Evolutionary conservation across 179 eudicot genomes (phyloP).

Genomic region (Silene coronaria): DNA sequence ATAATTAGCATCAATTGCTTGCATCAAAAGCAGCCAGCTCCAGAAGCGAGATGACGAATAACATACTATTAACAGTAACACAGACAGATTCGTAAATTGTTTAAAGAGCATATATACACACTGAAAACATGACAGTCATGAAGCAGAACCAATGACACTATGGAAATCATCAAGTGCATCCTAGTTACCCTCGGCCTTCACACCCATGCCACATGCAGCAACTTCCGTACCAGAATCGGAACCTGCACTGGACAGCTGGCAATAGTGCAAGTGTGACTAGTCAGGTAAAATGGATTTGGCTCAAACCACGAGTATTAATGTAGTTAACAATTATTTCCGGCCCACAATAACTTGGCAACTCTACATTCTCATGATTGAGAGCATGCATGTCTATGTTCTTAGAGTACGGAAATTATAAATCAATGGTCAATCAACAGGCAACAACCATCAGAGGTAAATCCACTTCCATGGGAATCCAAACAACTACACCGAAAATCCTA

Average conservation of each 20-base stretch:
- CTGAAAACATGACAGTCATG: background rate
- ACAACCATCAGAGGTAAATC: background rate
- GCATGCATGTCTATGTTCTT: too few relatives aligned
- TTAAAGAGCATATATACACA: background rate
- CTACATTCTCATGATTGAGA: background rate
- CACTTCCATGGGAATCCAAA: background rate
- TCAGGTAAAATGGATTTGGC: background rate
- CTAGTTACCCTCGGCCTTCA: conserved; percentile 1
- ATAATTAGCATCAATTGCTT: background rate
- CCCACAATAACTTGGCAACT: background rate
- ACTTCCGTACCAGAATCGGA: background rate
- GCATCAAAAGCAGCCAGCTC: conserved; percentile 7
- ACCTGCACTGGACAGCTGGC: background rate
- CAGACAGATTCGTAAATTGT: background rate
- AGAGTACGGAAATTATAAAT: too few relatives aligned
- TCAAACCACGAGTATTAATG: background rate
- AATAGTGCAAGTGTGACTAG: background rate
- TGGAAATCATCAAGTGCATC: background rate
- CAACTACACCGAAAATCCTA: background rate
- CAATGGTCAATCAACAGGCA: too few relatives aligned
- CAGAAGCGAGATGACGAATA: background rate
- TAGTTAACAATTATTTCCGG: background rate
- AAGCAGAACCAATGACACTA: background rate
- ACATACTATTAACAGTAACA: background rate
- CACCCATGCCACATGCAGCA: background rate